Base-by-base conservation (phyloP, 176 grass and related monocot genomes). In the Panicum miliaceum region DNA sequence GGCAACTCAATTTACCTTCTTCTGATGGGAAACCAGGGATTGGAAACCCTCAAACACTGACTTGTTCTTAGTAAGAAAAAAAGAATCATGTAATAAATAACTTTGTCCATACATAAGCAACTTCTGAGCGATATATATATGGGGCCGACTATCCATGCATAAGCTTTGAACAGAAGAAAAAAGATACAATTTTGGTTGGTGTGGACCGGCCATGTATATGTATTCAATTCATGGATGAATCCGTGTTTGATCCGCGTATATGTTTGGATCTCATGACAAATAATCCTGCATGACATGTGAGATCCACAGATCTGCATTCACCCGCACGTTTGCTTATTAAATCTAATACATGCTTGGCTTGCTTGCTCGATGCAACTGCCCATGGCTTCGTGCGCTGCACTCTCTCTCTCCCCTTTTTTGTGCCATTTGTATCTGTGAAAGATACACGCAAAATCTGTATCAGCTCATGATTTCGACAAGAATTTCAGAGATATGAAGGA, bases 361-460 rank as follows among this genome's bases (percentile, higher is more conserved):
- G n/a, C 32, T 80, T 75, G 58, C 84, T 16, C 50, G 14, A 2
- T 71, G 45, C 20, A 53, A 37, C 27, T 27, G 64, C 48, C 34
- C 78, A 41, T 58, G 65, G 45, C 35, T 77, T 38, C 22, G n/a
- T 82, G 38, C 61, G 27, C 38, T 37, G 20, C 78, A 75, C 18
- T 18, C 71, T 25, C 19, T 9, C 18, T 1, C 62, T 34, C 4
- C 47, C 3, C 8, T 29, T 48, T 53, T 45, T 64, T 45, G 73
- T 63, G 36, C 4, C 38, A 57, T 73, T 59, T 32, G 2, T 50
- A 75, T 75, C 48, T 59, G 41, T 1, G 40, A 37, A 69, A 88
- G 51, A 75, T 69, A 75, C 82, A 8, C 6, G 48, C 59, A 80
- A 75, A 80, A 81, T 84, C 40, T 81, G 18, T 51, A 84, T 89